A percentile compares a stretch with the other conserved stretches of the same genome.
Evolutionary conservation across 1,139 yeast species (phyloP).

Genomic region (Yamadazyma diddensiae): DNA sequence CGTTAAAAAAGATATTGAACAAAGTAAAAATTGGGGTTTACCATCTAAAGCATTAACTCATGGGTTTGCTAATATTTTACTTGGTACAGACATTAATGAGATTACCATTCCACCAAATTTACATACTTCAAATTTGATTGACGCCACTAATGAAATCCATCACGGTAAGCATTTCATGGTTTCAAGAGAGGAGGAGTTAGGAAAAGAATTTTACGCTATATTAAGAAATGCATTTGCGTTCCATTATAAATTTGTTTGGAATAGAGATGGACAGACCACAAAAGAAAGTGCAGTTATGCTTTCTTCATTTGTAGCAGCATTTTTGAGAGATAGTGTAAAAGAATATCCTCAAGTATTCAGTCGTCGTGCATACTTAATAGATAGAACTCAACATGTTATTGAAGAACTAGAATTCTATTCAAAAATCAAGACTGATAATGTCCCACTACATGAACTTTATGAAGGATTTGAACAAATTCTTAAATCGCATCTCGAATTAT

Average conservation of each 20-base stretch:
- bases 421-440: conserved; percentile 3
- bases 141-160: conserved; percentile 5
- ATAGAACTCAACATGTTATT: conserved; percentile 8
- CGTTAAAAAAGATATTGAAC: conserved; percentile 11
- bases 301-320: conserved; percentile 11
- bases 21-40: conserved; percentile 11
- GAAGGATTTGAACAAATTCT: conserved; percentile 10
- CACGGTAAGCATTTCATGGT: conserved; percentile 1
- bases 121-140: conserved; percentile 14
- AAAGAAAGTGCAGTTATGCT: conserved; percentile 5
- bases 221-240: conserved; percentile 16
- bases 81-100: conserved; percentile 17
- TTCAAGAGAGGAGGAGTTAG: conserved; percentile 16
- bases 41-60: conserved; percentile 11
- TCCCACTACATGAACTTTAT: conserved; percentile 10
- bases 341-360: conserved; percentile 7
- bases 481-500: conserved; percentile 12
- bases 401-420: conserved; percentile 9
- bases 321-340: conserved; percentile 5
- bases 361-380: conserved; percentile 7
- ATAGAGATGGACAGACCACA: neutral
- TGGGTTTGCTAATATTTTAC: conserved; percentile 12
- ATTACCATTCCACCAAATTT: conserved; percentile 10
- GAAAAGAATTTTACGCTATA: conserved; percentile 16
- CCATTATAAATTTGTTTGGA: conserved; percentile 5